Base-by-base conservation (phyloP, 768 basidiomycete genomes). In the Royoungia palumana region DNA sequence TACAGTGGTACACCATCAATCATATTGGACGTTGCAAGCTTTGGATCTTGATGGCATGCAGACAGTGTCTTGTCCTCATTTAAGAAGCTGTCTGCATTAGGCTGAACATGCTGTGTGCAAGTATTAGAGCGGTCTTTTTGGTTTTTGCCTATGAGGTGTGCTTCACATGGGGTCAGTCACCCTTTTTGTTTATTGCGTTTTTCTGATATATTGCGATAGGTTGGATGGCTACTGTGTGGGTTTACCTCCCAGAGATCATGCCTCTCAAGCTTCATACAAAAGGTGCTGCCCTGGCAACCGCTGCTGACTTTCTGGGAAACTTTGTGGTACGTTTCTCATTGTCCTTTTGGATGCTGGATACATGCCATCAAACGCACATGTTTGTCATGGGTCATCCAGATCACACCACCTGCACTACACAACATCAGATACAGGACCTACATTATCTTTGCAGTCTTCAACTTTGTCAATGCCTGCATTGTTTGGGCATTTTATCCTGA, bases 371-470 rank as follows among this genome's bases (percentile, higher is more conserved):
- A 20, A 28, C 25, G 14, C n/a, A 14, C 4, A 12, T 30, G 16
- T 24, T 21, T 19, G 22, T 13, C 32, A 16, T 32, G 46, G 50
- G 50, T 51, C 13, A 44, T 51, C 8, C 50, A 51, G 28, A 46
- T 51, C 44, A 51, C 50, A 10, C 50, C 50, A 9, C 50, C 50
- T 5, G 44, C 50, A 7, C 11, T 50, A n/a, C 38, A n/a, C 16
- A 46, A 51, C 50, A 51, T 51, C 9, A 44, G 50, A 9, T 51
- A 51, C 40, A 51, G 46, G 39, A 51, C 50, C 2, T 51, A 51
- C 20, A 35, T 51, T 20, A 41, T 51, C 12, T 48, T 48, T 41
- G 47, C 47, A 0, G 37, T 48, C 20, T 42, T 42, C 41, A 48
- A 48, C 20, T 48, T 48, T 21, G 35, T 48, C 5, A 48, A 20